Evolutionary conservation across 495 filamentous ascomycete species (phyloP).

Genomic region (Xylaria sp.): DNA sequence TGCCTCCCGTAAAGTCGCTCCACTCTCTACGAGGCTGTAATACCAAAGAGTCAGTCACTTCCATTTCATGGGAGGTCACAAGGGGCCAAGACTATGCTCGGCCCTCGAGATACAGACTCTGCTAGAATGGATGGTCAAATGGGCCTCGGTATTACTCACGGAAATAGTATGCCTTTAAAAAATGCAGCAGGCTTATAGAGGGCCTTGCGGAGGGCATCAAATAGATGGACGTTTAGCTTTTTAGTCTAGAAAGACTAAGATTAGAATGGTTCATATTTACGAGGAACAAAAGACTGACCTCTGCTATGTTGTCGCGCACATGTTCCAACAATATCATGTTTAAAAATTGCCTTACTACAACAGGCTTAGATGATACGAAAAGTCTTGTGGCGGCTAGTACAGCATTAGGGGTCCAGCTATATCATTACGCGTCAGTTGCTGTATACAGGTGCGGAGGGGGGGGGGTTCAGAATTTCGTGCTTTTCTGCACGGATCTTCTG

Average conservation of each 20-base stretch:
- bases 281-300: constrained; percentile 39
- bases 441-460: not conserved
- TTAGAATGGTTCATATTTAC: not conserved
- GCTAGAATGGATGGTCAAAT: not conserved
- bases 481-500: too few relatives aligned
- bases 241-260: constrained; percentile 47
- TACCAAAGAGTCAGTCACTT: not conserved
- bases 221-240: constrained; percentile 94
- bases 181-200: constrained; percentile 96
- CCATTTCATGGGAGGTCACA: too few relatives aligned
- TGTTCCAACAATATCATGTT: constrained; percentile 82
- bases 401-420: constrained; percentile 81
- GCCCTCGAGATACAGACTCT: not conserved
- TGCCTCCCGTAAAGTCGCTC: constrained; percentile 82
- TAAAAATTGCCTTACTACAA: constrained; percentile 79
- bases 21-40: constrained; percentile 65
- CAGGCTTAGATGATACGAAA: constrained; percentile 82
- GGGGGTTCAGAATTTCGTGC: too few relatives aligned
- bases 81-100: not conserved
- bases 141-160: constrained; percentile 39
- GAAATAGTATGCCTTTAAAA: constrained; percentile 96
- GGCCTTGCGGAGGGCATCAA: constrained; percentile 88
- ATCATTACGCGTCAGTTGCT: not conserved
- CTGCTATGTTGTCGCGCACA: constrained; percentile 78
- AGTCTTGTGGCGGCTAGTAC: constrained; percentile 86